Conservation (phyloP, 805 yeast species). For the Naumovozyma castellii region DNA sequence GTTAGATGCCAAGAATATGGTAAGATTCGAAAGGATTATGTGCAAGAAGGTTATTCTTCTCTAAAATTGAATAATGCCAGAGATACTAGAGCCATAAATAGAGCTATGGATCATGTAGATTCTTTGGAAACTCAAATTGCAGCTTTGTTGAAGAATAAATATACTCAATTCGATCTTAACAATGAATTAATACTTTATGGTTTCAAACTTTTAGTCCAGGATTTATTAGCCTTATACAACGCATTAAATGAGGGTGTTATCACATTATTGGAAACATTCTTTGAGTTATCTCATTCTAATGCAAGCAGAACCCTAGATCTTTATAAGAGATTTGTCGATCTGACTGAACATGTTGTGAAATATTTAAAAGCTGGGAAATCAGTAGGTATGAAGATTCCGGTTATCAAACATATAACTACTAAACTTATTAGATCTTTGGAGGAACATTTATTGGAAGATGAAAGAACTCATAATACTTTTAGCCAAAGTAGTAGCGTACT, state of each 20-base stretch:
- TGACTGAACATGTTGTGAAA: conserved; percentile 79
- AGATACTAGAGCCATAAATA: conserved; percentile 44
- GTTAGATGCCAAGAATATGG: conserved; percentile 61
- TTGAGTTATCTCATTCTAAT: conserved; percentile 79
- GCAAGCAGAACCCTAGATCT: conserved; percentile 81
- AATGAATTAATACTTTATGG: conserved; percentile 79
- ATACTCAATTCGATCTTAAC: conserved; percentile 68
- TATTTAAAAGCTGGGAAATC: conserved; percentile 84
- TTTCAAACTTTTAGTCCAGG: conserved; percentile 83
- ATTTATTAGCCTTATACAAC: conserved; percentile 76
- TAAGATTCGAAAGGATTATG: conserved; percentile 62
- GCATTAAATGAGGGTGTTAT: conserved; percentile 92
- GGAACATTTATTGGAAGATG: conserved; percentile 82
- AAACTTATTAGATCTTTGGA: conserved; percentile 79
- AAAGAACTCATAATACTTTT: conserved; percentile 13
- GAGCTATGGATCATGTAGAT: conserved; percentile 74
- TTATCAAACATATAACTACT: conserved; percentile 94
- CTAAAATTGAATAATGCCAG: conserved; percentile 40
- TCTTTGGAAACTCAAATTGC: conserved; percentile 77
- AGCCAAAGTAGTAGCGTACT: conserved; percentile 6
- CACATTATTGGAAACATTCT: conserved; percentile 84
- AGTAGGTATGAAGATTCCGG: conserved; percentile 87
- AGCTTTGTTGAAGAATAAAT: conserved; percentile 62
- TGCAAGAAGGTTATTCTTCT: conserved; percentile 52
- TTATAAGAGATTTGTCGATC: conserved; percentile 74